These are phyloP conservation scores for Acacia concinna DNA, from an alignment of 331 rosid genomes.

Conservation along the genomic window DNA sequence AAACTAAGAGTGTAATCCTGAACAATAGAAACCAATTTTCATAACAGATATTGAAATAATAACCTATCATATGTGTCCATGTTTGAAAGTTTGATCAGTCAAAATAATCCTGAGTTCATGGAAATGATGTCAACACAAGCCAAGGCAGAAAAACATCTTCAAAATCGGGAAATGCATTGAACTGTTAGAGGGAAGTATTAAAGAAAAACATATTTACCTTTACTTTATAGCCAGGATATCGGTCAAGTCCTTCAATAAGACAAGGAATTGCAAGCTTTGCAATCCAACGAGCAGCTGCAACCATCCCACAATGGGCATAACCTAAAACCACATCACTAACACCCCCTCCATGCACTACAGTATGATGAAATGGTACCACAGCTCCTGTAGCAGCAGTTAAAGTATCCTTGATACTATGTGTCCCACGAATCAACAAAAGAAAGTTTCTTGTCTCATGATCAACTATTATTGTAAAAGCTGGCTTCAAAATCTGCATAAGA, in stretches of 20 bases:
- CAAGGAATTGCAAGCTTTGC: conserved; percentile 85
- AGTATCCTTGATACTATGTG: conserved; percentile 98
- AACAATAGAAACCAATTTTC: neutral
- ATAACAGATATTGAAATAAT: neutral
- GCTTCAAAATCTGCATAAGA: conserved; percentile 87
- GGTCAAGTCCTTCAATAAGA: conserved; percentile 63
- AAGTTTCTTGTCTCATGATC: conserved; percentile 60
- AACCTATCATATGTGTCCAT: neutral
- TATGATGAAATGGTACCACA: conserved; percentile 93
- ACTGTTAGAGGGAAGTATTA: neutral
- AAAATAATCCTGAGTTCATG: neutral
- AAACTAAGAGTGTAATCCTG: neutral
- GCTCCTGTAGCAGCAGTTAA: conserved; percentile 94
- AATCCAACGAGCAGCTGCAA: conserved; percentile 99
- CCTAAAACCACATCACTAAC: conserved; percentile 89
- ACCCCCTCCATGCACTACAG: conserved; percentile 83
- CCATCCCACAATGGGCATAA: conserved; percentile 98
- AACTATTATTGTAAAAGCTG: conserved; percentile 85
- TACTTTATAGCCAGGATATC: conserved; percentile 63
- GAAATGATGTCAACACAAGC: neutral
- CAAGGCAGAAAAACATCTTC: neutral
- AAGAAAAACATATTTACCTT: conserved; percentile 51
- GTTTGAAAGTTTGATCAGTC: neutral
- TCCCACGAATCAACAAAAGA: conserved; percentile 90
- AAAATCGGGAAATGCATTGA: neutral